phyloP scores from a whole-genome alignment of 768 basidiomycete species.

The Suillus paluster region DNA sequence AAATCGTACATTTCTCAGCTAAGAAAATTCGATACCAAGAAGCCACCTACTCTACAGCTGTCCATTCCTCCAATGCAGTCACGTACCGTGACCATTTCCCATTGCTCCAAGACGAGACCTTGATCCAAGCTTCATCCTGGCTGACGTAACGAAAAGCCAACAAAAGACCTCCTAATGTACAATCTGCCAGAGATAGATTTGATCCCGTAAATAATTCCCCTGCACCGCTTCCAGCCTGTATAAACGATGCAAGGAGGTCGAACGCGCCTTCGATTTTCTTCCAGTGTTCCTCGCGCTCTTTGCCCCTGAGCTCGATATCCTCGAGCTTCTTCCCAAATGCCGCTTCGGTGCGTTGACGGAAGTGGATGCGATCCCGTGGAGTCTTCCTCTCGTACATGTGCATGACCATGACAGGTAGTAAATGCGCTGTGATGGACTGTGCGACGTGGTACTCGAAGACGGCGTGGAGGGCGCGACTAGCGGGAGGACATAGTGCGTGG shows the following conservation, averaged over 20 bases:
- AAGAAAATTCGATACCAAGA: neutral
- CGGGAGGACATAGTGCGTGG: constrained; percentile 19
- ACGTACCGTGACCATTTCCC: constrained; percentile 32
- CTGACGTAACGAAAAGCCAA: constrained; percentile 27
- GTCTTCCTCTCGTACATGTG: constrained; percentile 27
- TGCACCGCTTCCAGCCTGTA: constrained; percentile 11
- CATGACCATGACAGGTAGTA: constrained; percentile 25
- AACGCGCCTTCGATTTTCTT: constrained; percentile 25
- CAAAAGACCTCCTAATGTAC: constrained; percentile 29
- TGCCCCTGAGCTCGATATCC: constrained; percentile 19
- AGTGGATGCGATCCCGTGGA: constrained; percentile 20
- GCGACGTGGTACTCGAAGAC: constrained; percentile 25
- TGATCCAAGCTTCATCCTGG: constrained; percentile 30
- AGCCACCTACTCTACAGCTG: neutral
- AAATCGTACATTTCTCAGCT: neutral
- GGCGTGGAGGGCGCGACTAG: constrained; percentile 27
- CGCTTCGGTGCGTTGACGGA: constrained; percentile 22
- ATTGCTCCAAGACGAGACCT: constrained; percentile 28
- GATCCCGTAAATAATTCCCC: constrained; percentile 25
- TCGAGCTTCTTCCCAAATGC: constrained; percentile 13
- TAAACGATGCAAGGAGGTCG: constrained; percentile 7
- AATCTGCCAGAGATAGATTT: constrained; percentile 29
- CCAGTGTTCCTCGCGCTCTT: constrained; percentile 26
- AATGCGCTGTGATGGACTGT: constrained; percentile 16
- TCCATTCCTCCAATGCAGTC: constrained; percentile 24